Evolutionary conservation across 176 grass and related monocot species (phyloP), one percentile per base, ranked within the genome.

Genomic region (Aegilops sharonensis): DNA sequence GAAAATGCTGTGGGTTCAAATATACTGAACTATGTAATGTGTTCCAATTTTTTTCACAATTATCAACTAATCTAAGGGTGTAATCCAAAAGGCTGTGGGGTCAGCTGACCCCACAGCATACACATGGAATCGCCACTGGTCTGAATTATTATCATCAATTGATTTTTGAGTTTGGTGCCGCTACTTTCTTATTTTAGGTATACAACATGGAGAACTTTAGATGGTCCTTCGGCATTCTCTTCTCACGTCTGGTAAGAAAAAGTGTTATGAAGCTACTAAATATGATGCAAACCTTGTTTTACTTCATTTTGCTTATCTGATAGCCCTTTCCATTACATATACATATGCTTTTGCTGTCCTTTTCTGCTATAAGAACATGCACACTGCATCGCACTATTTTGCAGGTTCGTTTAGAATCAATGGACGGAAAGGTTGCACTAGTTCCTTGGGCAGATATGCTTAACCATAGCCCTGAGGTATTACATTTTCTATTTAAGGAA

Each of bases 401-500:
- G 74, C 52, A 98, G 97, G 97, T 98, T 88, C 97, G 94, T 30
- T 94, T 98, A 87, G 92, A 94, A 88, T 98, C 97, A 65, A 98
- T 96, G 97, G 82, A 93, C 75, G 97, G 88, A 90, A 94, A 78
- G 36, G 92, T 98, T 73, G 97, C 97, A 71, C 87, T 98, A 85
- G 92, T 98, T 90, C 97, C 94, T 87, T 95, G 97, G 97, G 97
- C 97, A 78, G 97, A 96, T 91, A 98, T 98, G 97, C 94, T 98
- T 90, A 98, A 98, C 67, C 97, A 98, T 85, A 95, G 92, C 62
- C 87, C 92, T 63, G 90, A 98, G 93, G 97, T 98, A 91, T 72
- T 54, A 36, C 66, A 65, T 86, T 93, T 45, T 84, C 77, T 56
- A 20, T 50, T 36, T 39, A 37, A 47, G 50, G 20, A 21, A 59